Base-by-base conservation (phyloP, 108 stramenopile genomes). In the Aurantiochytrium sp. region DNA sequence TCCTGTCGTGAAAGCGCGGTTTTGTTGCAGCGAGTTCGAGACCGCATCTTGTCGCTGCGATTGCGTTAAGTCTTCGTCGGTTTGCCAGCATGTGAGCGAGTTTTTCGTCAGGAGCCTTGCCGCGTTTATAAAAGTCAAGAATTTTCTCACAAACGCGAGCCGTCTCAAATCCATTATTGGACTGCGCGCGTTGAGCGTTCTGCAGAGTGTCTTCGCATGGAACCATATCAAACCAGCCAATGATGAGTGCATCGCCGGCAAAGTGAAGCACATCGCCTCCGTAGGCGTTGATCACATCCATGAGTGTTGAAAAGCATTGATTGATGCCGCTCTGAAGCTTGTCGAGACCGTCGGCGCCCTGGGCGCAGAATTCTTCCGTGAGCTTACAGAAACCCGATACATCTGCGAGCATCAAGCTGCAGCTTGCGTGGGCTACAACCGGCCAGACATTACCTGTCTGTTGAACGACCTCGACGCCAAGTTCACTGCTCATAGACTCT, bases 191-290 rank as follows among this genome's bases (percentile, higher is more conserved):
- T 42, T 18, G 8, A 23, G 64, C 64, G 64, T 23, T 18, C 25
- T 69, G 35, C 35, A 69, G 10, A 4, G 64, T 42, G 42, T 16
- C 25, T 8, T 18, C 64, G 64, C 64, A 69, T 0, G 25, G 25
- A 3, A 18, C 10, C 42, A 69, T 69, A 23, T 69, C 51, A 23
- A 83, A 83, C 76, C 76, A 83, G 51, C 19, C 76, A 2, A 83
- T 83, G 49, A 83, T 83, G n/a, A 83, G 51, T 6, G 76, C 76
- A 23, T 83, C 76, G 44, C 76, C 76, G 6, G 76, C 76, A 53
- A 83, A 83, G 51, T 83, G 44, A 12, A 83, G n/a, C 28, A 83
- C 51, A 23, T 83, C 76, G 12, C 76, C 76, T 12, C 76, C 76
- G 76, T 83, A 83, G 12, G 51, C 51, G 4, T 23, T 53, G 6